Base-by-base conservation (phyloP, 176 grass and related monocot species). In the Avena eriantha region DNA sequence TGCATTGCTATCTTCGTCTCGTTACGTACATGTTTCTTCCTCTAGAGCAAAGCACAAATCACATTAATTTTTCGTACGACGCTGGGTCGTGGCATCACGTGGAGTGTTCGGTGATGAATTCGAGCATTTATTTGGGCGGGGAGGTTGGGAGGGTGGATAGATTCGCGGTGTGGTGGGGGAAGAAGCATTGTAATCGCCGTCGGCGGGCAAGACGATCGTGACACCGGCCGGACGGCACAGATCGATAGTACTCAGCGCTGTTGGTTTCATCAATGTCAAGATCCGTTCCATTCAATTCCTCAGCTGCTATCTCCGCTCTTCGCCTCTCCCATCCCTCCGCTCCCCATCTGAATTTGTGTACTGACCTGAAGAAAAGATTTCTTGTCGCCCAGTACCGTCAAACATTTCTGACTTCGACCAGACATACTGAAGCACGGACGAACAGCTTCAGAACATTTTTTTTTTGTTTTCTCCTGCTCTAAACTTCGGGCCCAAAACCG, bases 201-300 rank as follows among this genome's bases (percentile, higher is more conserved):
- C 65, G 83, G 83, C 63, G 83, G 65, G 1, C 66, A 15, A 78
- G 65, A 2, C 73, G 2, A 53, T 70, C 17, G 71, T 70, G 64
- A 26, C 58, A 36, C 11, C 1, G 26, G 74, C 51, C 48, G 15
- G 46, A 3, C 7, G 31, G 57, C 29, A 4, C 13, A 31, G 54
- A 18, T 43, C 60, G 39, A 59, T 45, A 53, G 63, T 14, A 14
- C 39, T 5, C 39, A 51, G 19, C 43, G 48, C 14, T 76, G 85
- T 81, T 19, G 80, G 48, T 16, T 59, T 64, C 77, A 71, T 91
- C 60, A 63, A 84, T 91, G 90, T 78, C 12, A 19, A 56, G 85
- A 68, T 58, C 41, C 75, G 54, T 9, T 18, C 9, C 57, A 69
- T 76, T 76, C 57, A 87, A 69, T 84, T 55, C 68, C 24, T 68